These are phyloP conservation scores for Fusarium sterilihyphosum DNA, from an alignment of 2,329 filamentous ascomycete species.

Conservation along the genomic window DNA sequence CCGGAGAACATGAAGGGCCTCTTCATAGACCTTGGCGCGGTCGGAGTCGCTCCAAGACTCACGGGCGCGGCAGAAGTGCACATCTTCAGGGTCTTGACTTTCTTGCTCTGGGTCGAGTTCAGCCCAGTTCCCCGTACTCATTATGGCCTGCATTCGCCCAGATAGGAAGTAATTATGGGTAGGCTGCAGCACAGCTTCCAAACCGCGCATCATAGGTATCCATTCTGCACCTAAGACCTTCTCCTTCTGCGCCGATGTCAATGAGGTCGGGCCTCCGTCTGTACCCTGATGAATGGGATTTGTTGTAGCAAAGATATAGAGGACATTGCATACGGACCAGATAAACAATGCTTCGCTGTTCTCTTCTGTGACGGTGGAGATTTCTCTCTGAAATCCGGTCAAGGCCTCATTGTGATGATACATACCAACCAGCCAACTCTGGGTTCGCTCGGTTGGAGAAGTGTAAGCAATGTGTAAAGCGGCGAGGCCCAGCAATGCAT, in stretches of 20 bases:
- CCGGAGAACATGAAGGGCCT: background rate
- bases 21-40: accelerated
- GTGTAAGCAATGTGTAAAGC: background rate
- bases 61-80: background rate
- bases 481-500: background rate
- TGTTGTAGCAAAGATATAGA: background rate
- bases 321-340: background rate
- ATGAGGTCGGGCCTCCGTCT: background rate
- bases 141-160: background rate
- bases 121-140: background rate
- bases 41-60: background rate
- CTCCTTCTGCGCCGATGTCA: background rate
- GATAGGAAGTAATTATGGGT: background rate
- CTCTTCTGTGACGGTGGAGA: accelerated
- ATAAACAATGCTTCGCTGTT: background rate
- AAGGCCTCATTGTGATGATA: background rate
- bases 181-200: background rate
- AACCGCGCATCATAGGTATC: background rate
- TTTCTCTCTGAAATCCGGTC: background rate
- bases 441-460: accelerated
- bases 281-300: background rate
- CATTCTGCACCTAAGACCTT: background rate
- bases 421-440: background rate
- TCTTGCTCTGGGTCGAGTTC: background rate
- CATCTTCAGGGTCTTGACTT: background rate